Percentiles rank a stretch among this genome's conserved stretches.
Conservation (phyloP, 768 basidiomycete genomes). For the Mycena polygramma region DNA sequence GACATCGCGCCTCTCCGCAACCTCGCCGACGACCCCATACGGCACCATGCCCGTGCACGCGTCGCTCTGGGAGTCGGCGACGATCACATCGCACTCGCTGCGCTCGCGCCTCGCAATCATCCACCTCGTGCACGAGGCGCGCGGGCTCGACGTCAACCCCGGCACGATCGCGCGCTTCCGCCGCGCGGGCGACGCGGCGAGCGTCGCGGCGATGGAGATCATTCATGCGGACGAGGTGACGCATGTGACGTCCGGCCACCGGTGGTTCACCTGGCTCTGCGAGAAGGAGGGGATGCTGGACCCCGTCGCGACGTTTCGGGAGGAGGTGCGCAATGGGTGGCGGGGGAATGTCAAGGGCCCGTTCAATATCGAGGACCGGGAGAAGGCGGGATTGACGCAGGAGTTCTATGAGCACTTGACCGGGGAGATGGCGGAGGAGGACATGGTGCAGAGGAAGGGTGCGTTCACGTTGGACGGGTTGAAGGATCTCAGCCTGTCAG, state of each 20-base stretch:
- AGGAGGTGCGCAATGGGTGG: constrained; percentile 79
- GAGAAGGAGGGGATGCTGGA: constrained; percentile 62
- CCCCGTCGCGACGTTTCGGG: constrained; percentile 75
- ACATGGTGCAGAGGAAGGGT: constrained; percentile 30
- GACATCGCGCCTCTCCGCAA: constrained; percentile 68
- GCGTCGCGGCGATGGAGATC: constrained; percentile 76
- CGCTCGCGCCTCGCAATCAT: constrained; percentile 84
- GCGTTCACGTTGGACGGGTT: constrained; percentile 23
- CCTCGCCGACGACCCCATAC: constrained; percentile 77
- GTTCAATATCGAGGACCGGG: constrained; percentile 83
- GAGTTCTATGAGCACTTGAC: constrained; percentile 81
- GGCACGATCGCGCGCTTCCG: constrained; percentile 81
- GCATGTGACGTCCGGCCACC: constrained; percentile 85
- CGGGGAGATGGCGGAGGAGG: constrained; percentile 66
- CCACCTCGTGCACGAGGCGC: constrained; percentile 87
- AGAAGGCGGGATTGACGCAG: constrained; percentile 77
- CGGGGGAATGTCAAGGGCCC: constrained; percentile 82
- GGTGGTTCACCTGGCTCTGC: constrained; percentile 88
- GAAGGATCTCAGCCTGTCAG: constrained; percentile 25
- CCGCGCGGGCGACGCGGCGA: constrained; percentile 74
- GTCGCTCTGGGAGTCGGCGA: constrained; percentile 84
- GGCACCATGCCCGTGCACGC: constrained; percentile 83
- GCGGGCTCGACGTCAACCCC: constrained; percentile 89
- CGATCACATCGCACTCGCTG: constrained; percentile 74
- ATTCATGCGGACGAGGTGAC: constrained; percentile 87